phyloP scores from a whole-genome alignment of 495 filamentous ascomycete species.

The Neurospora pannonica region DNA sequence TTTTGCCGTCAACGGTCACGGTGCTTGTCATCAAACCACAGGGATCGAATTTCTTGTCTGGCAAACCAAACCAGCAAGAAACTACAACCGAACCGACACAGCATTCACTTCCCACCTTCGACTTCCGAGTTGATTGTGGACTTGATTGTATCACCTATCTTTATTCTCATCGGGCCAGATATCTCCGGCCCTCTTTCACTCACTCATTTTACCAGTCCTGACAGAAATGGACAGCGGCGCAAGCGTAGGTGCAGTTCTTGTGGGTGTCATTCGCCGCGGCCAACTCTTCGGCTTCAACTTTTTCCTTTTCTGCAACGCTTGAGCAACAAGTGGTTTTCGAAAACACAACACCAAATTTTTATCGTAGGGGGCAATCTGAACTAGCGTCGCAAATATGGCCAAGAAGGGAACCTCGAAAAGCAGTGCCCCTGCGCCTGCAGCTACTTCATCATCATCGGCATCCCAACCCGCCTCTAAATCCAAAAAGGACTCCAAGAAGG shows the following conservation, averaged over 20 bases:
- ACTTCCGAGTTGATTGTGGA: neutral
- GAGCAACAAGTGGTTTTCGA: neutral
- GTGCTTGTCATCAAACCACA: neutral
- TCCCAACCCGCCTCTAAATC: conserved; percentile 7
- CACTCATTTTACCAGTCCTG: neutral
- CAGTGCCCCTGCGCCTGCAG: conserved; percentile 17
- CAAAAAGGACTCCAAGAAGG: conserved; percentile 25
- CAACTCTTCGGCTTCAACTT: neutral
- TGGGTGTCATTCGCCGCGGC: neutral
- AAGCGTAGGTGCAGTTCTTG: neutral
- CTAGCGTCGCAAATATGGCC: conserved; percentile 18
- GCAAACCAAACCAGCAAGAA: neutral
- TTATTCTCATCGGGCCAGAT: neutral
- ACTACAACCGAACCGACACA: neutral
- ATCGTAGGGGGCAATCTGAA: neutral
- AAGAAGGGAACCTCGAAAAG: conserved; percentile 45
- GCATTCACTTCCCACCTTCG: neutral
- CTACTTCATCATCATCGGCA: conserved; percentile 21
- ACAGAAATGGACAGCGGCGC: conserved; percentile 3
- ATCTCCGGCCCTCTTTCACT: neutral
- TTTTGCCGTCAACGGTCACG: neutral
- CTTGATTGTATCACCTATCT: neutral
- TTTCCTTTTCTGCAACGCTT: neutral
- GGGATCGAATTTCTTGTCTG: neutral
- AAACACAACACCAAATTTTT: conserved; percentile 1